Base-by-base conservation (phyloP, 2,329 filamentous ascomycete genomes). In the Aspergillus sp. region DNA sequence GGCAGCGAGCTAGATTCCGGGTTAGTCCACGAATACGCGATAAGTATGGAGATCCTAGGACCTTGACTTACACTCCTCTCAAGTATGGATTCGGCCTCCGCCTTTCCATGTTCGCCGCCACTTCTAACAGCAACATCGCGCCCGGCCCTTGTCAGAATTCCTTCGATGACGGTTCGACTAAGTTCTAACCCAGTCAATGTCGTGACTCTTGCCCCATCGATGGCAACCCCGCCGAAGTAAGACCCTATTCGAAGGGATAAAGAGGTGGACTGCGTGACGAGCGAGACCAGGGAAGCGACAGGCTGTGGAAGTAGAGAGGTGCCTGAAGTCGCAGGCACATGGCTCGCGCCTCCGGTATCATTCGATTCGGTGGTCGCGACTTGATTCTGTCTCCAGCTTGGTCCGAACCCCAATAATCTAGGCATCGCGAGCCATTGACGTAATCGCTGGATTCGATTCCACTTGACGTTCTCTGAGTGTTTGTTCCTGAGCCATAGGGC, bases 61-160 rank as follows among this genome's bases (percentile, higher is more conserved):
- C 35, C 17, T 35, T 7, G 23, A 68, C 75, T 58, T 71, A 80
- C 77, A 66, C 77, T 79, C 64, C 73, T 68, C 61, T 80, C 78
- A 33, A 80, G 65, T 21, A 79, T 62, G 31, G 75, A 75, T 60
- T 79, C 78, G 15, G 79, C 77, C 61, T 78, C 70, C 55, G 64
- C 62, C 61, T 73, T 69, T 7, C 74, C 73, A 69, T 73, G 70
- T 35, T 73, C 71, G 31, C 88, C 81, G 37, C 83, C 79, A 64
- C 70, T 81, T 64, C 66, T 70, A 48, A 70, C 64, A 4, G 73
- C 72, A 48, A 80, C 72, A 70, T 80, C 78, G 46, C 72, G 71
- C 12, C 77, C 78, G 19, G 78, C 78, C 27, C 74, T 69, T 5
- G 75, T 73, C 51, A 80, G 60, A 41, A 80, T 74, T 17, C 71